Evolutionary conservation across 371 early-diverging fungal species (phyloP), one percentile per base, ranked within the genome.

Genomic region (Saksenaea oblongispora): DNA sequence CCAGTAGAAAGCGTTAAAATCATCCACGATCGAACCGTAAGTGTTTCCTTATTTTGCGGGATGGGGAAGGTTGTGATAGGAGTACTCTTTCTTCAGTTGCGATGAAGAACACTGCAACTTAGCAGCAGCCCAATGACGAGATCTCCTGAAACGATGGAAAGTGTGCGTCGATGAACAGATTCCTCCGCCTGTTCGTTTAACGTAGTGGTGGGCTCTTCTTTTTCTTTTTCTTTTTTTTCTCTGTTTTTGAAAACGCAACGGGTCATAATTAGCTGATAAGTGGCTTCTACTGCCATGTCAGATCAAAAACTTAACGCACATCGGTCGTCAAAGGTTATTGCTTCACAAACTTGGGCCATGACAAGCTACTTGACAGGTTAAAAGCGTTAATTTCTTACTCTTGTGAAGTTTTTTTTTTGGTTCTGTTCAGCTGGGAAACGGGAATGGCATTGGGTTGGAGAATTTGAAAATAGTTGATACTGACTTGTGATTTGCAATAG

Each of bases 11-110:
- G 70, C 47, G 89, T 91, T 58, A 93, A 93, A 75, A 90, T 94
- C 61, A 88, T 94, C 61, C 84, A 86, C 44, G 91, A 93, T 73
- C 87, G 84, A 63, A 85, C 84, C 64, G 93, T 93, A 85, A 86
- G 89, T 82, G 63, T 34, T 22, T 47, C 24, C 24, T 17, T 26
- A 17, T 22, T 47, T 47, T 24, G 26, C 24, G 51, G 51, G 51
- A 47, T 47, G 51, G 60, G 60, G 47, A 59, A 59, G 60, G 60
- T 59, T 59, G 28, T 42, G 28, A 59, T 47, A 47, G 51, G 51
- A 47, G 51, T 47, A 22, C 51, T 11, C 22, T 47, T 22, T 17
- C 51, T 47, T 47, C 51, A 47, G 24, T 47, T 22, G 51, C 51
- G 24, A 47, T 47, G 51, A 47, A 47, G 51, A 47, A 10, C n/a